These are phyloP conservation scores for Ogataea zsoltii DNA, from an alignment of 805 yeast genomes.

Conservation along the genomic window DNA sequence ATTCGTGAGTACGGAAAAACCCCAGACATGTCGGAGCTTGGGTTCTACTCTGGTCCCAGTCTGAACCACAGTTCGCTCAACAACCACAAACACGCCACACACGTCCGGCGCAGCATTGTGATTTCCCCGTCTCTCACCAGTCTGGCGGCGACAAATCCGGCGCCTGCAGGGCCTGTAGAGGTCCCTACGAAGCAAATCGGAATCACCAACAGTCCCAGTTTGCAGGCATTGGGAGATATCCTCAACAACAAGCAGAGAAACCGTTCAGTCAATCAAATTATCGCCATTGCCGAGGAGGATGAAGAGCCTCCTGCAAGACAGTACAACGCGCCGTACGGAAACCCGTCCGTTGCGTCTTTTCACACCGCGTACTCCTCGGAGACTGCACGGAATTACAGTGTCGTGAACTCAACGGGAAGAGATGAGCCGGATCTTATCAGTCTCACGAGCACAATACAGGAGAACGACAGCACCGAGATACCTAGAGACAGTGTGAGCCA, in stretches of 20 bases:
- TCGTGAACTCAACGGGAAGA: constrained; percentile 9
- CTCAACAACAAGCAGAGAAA: constrained; percentile 28
- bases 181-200: constrained; percentile 34
- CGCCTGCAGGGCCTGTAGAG: constrained; percentile 15
- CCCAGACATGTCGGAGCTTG: constrained; percentile 20
- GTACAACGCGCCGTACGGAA: constrained; percentile 4
- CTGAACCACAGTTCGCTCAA: constrained; percentile 23
- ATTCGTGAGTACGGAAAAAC: constrained; percentile 4
- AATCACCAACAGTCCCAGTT: constrained; percentile 38
- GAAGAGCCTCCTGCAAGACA: constrained; percentile 14
- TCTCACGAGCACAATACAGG: constrained; percentile 29
- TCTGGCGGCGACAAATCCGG: no score
- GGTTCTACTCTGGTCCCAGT: constrained; percentile 34
- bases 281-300: constrained; percentile 20
- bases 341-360: constrained; percentile 32
- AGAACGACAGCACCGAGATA: constrained; percentile 1
- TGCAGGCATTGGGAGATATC: constrained; percentile 36
- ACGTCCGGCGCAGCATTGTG: constrained; percentile 33
- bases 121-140: constrained; percentile 34
- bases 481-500: no score
- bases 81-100: constrained; percentile 30
- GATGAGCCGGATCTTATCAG: constrained; percentile 32
- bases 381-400: constrained; percentile 9
- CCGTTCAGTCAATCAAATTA: constrained; percentile 5
- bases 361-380: constrained; percentile 33